phyloP scores from a whole-genome alignment of 2,329 filamentous ascomycete species.

The Didymella pomorum region DNA sequence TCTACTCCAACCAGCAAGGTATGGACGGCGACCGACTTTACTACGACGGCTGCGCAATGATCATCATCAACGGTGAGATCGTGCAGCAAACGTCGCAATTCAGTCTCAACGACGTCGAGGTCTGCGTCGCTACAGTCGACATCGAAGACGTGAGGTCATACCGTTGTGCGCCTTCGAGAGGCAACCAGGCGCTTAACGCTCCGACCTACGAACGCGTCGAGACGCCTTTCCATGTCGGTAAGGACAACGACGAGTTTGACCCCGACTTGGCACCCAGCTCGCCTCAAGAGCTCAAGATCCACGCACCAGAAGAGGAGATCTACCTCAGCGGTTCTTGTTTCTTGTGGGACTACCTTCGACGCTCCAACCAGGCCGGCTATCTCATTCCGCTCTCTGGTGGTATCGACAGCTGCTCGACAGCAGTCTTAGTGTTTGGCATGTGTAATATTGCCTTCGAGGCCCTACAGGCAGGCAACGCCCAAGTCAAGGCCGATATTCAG shows the following conservation, averaged over 20 bases:
- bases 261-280: constrained; percentile 56
- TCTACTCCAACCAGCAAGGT: constrained; percentile 70
- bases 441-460: constrained; percentile 65
- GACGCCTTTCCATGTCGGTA: constrained; percentile 56
- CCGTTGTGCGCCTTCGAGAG: constrained; percentile 63
- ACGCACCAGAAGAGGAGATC: constrained; percentile 70
- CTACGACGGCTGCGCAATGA: constrained; percentile 65
- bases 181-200: constrained; percentile 64
- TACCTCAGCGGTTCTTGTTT: constrained; percentile 70
- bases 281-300: constrained; percentile 60
- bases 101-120: constrained; percentile 62
- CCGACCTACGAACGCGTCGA: constrained; percentile 58
- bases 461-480: constrained; percentile 59
- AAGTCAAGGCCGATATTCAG: constrained; percentile 63
- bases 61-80: constrained; percentile 68
- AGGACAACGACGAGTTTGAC: constrained; percentile 54
- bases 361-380: constrained; percentile 62
- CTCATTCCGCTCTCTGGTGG: constrained; percentile 67
- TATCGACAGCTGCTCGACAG: constrained; percentile 65
- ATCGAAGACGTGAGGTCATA: constrained; percentile 73
- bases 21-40: constrained; percentile 52
- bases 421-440: constrained; percentile 52
- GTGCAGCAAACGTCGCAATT: constrained; percentile 74
- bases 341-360: constrained; percentile 70
- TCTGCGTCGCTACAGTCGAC: constrained; percentile 64